These are phyloP conservation scores for Alternaria atra DNA, from an alignment of 2,329 filamentous ascomycete genomes.

Conservation along the genomic window DNA sequence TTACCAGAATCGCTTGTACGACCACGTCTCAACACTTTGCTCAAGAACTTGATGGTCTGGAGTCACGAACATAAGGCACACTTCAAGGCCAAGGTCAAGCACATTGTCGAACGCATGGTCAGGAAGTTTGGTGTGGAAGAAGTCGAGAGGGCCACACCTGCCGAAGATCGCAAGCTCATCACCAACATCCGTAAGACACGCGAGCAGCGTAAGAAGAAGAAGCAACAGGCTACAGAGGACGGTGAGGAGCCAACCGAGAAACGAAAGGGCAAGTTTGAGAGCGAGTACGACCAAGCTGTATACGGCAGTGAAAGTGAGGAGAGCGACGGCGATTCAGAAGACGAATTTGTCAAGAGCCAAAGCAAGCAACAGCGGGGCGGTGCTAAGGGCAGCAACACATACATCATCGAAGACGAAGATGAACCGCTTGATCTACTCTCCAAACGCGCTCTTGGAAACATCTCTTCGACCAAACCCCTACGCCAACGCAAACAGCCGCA, in stretches of 20 bases:
- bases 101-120: slow-evolving; percentile 94
- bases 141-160: slow-evolving; percentile 82
- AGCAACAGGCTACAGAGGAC: slow-evolving; percentile 71
- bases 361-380: slow-evolving; percentile 44
- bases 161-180: slow-evolving; percentile 87
- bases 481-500: slow-evolving; percentile 65
- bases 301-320: slow-evolving; percentile 73
- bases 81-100: slow-evolving; percentile 97
- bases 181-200: slow-evolving; percentile 95
- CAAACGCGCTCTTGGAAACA: slow-evolving; percentile 86
- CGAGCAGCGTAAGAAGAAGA: slow-evolving; percentile 89
- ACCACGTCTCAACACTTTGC: slow-evolving; percentile 76
- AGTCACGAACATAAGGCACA: slow-evolving; percentile 98
- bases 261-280: slow-evolving; percentile 76
- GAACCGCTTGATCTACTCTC: slow-evolving; percentile 95
- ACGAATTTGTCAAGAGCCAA: slow-evolving; percentile 48
- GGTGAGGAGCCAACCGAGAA: slow-evolving; percentile 56
- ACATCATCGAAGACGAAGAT: slow-evolving; percentile 93
- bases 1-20: slow-evolving; percentile 81
- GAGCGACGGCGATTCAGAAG: slow-evolving; percentile 57
- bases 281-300: slow-evolving; percentile 94
- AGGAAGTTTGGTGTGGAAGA: slow-evolving; percentile 85
- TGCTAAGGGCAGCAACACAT: slow-evolving; percentile 68
- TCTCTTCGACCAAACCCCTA: slow-evolving; percentile 86
- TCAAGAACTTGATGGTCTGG: slow-evolving; percentile 94